Conservation (phyloP, 129 eudicot genomes). For the Ambrosia trifida region DNA sequence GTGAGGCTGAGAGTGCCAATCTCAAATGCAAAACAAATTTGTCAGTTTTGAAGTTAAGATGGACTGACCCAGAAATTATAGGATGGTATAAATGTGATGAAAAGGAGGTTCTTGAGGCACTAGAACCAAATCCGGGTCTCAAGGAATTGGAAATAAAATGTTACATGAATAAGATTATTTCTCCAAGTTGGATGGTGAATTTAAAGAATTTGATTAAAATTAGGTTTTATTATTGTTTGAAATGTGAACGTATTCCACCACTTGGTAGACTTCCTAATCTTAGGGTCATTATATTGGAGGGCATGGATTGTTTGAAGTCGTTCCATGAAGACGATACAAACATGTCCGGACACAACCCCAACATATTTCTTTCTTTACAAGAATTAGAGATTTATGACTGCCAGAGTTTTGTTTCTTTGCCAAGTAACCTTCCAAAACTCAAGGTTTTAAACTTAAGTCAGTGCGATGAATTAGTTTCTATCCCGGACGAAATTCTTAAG, state of each 20-base stretch:
- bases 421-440: not conserved
- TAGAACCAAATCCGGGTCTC: constrained; percentile 18
- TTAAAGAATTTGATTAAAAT: not conserved
- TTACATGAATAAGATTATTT: not conserved
- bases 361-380: constrained; percentile 1
- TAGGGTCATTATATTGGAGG: not conserved
- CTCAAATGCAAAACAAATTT: not conserved
- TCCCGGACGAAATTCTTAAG: constrained; percentile 9
- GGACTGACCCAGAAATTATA: not conserved
- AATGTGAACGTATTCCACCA: not conserved
- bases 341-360: not conserved
- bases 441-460: not conserved
- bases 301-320: not conserved
- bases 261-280: constrained; percentile 22
- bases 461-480: not conserved
- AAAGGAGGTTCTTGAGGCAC: not conserved
- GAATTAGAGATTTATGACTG: not conserved
- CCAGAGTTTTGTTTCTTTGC: not conserved
- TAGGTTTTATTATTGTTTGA: not conserved
- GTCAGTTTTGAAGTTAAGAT: not conserved
- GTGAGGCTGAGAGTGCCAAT: constrained; percentile 12
- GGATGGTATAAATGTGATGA: not conserved
- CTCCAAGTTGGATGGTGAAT: constrained; percentile 17
- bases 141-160: not conserved
- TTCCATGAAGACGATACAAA: constrained; percentile 1